Evolutionary conservation across 2,329 filamentous ascomycete species (phyloP).

Genomic region (Fusarium multiceps): DNA sequence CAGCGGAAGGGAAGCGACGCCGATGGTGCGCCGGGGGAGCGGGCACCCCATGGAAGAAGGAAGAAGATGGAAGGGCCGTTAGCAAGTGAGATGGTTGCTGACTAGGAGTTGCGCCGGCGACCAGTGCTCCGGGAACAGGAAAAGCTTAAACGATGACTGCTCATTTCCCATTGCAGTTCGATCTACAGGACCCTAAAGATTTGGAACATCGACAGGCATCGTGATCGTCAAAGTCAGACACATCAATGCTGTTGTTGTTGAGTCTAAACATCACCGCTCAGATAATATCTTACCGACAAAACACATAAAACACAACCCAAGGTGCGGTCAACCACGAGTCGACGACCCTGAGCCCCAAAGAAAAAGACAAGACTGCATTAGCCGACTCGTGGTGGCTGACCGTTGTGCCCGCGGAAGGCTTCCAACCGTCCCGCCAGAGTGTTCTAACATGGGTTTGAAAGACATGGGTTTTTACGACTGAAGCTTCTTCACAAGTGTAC

Average conservation of each 20-base stretch:
- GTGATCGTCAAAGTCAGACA: conserved; percentile 7
- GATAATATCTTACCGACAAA: conserved; percentile 12
- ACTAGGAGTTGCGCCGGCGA: conserved; percentile 29
- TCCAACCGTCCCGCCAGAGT: conserved; percentile 35
- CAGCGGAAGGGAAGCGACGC: conserved; percentile 44
- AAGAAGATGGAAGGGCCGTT: conserved; percentile 43
- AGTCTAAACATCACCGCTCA: neutral
- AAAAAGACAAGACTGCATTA: conserved; percentile 37
- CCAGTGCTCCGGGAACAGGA: conserved; percentile 38
- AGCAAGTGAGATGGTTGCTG: neutral
- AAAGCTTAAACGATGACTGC: conserved; percentile 37
- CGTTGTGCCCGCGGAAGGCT: conserved; percentile 39
- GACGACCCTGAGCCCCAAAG: conserved; percentile 35
- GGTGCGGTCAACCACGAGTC: conserved; percentile 18
- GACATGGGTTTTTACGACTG: neutral
- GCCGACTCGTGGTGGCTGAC: conserved; percentile 30
- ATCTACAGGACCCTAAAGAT: conserved; percentile 28
- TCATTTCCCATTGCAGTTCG: conserved; percentile 39
- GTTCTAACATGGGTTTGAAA: neutral
- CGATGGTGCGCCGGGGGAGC: conserved; percentile 31
- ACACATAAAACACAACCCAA: conserved; percentile 2
- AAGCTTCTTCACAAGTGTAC: conserved; percentile 8
- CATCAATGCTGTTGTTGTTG: no score
- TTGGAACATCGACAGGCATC: conserved; percentile 30
- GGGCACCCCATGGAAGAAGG: conserved; percentile 33